A percentile compares a stretch with the other conserved stretches of the same genome.
Evolutionary conservation across 345 rosid species (phyloP).

Genomic region (Gossypium longicalyx): DNA sequence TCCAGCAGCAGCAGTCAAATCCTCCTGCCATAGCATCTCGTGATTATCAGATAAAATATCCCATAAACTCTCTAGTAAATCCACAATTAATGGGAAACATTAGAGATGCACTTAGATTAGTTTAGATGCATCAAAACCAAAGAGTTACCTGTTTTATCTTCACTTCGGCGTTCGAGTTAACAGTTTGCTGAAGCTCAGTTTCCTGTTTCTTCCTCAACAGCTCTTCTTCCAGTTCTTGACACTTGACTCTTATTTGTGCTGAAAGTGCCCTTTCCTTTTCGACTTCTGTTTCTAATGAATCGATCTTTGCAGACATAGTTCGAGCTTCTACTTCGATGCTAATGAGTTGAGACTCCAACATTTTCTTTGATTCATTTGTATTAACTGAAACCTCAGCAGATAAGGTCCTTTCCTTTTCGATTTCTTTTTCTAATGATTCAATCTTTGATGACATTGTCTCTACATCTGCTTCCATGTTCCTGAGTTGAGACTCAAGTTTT

Average conservation of each 20-base stretch:
- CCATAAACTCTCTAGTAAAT: background rate
- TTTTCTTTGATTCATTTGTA: slow-evolving; percentile 41
- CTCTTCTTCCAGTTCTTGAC: slow-evolving; percentile 65
- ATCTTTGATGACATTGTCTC: slow-evolving; percentile 46
- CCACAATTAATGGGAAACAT: background rate
- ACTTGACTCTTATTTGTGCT: slow-evolving; percentile 45
- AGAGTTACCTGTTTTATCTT: slow-evolving; percentile 72
- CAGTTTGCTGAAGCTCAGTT: slow-evolving; percentile 38
- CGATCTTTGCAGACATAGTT: slow-evolving; percentile 42
- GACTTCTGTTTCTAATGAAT: slow-evolving; percentile 52
- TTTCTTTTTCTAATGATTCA: slow-evolving; percentile 49
- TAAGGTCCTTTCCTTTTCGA: slow-evolving; percentile 46
- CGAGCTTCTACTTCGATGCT: slow-evolving; percentile 45
- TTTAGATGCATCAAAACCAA: background rate
- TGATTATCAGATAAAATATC: background rate
- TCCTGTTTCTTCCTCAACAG: slow-evolving; percentile 44
- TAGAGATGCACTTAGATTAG: background rate
- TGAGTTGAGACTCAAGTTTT: slow-evolving; percentile 51
- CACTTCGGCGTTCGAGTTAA: slow-evolving; percentile 36
- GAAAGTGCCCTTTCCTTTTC: slow-evolving; percentile 50
- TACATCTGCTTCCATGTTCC: slow-evolving; percentile 49
- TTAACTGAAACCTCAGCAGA: slow-evolving; percentile 41
- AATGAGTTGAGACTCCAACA: slow-evolving; percentile 52
- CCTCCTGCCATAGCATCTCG: slow-evolving; percentile 51
- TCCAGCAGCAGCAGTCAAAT: slow-evolving; percentile 70